Percentiles rank a stretch among this genome's conserved stretches.
phyloP scores from a whole-genome alignment of 2,329 filamentous ascomycete genomes.

The Chrysosporium queenslandicum region DNA sequence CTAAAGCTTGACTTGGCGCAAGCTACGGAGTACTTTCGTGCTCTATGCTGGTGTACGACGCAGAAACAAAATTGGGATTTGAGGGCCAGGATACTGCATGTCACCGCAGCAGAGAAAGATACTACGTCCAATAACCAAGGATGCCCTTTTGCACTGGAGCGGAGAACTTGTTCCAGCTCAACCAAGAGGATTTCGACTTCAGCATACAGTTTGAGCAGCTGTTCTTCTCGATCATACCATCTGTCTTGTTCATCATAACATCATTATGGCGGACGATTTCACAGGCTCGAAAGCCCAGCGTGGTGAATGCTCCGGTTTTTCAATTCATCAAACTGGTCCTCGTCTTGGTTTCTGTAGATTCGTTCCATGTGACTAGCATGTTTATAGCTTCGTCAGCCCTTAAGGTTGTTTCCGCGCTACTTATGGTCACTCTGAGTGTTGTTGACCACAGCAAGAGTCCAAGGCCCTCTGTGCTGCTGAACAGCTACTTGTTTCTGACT shows the following conservation, averaged over 20 bases:
- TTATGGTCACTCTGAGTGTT: neutral
- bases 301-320: slow-evolving; percentile 6
- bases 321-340: slow-evolving; percentile 2
- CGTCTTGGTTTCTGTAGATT: neutral
- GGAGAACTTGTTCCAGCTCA: neutral
- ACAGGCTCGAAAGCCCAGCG: slow-evolving; percentile 1
- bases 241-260: slow-evolving; percentile 2
- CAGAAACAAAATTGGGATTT: too few species aligned
- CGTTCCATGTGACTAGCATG: neutral
- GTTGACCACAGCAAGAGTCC: slow-evolving; percentile 1
- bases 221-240: slow-evolving; percentile 5
- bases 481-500: slow-evolving; percentile 3
- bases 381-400: slow-evolving; percentile 1
- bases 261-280: slow-evolving; percentile 3
- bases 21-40: too few species aligned
- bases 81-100: too few species aligned
- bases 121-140: too few species aligned
- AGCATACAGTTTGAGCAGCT: neutral
- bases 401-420: neutral
- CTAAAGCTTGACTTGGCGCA: too few species aligned
- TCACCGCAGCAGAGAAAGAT: too few species aligned
- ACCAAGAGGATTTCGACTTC: too few species aligned
- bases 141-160: neutral
- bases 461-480: slow-evolving; percentile 3
- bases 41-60: too few species aligned